A percentile compares a stretch with the other conserved stretches of the same genome.
Conservation (phyloP, 1,284 basidiomycete genomes). For the Neonothopanus nambi region DNA sequence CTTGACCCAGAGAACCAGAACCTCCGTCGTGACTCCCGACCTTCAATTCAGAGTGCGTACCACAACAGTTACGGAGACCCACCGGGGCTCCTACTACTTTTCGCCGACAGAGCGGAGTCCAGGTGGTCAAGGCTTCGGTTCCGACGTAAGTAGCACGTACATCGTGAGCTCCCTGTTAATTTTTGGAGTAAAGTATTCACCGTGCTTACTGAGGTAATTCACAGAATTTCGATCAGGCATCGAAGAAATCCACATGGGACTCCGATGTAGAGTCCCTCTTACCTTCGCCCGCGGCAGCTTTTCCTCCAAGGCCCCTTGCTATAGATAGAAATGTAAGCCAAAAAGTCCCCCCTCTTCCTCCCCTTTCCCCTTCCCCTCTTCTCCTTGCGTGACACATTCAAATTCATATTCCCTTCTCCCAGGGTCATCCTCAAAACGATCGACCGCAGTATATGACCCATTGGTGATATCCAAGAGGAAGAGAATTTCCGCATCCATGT, state of each 20-base stretch:
- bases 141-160: slow-evolving; percentile 1
- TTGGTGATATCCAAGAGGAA: background rate
- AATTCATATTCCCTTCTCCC: background rate
- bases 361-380: too few species aligned
- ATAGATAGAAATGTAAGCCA: background rate
- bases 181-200: too few species aligned
- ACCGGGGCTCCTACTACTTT: background rate
- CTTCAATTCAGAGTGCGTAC: slow-evolving; percentile 9
- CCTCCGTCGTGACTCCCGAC: background rate
- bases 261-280: too few species aligned
- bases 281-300: background rate
- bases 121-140: background rate
- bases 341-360: too few species aligned
- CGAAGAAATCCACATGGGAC: background rate
- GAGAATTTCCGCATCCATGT: too few species aligned
- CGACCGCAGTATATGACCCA: slow-evolving; percentile 4
- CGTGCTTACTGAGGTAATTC: too few species aligned
- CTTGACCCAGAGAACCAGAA: background rate
- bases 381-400: too few species aligned
- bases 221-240: slow-evolving; percentile 2
- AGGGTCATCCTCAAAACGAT: background rate
- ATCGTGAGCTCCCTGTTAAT: slow-evolving; percentile 8
- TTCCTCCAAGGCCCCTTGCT: background rate
- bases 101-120: background rate
- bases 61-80: background rate